Evolutionary conservation across 257 asterid species (phyloP).

Genomic region (Phtheirospermum japonicum): DNA sequence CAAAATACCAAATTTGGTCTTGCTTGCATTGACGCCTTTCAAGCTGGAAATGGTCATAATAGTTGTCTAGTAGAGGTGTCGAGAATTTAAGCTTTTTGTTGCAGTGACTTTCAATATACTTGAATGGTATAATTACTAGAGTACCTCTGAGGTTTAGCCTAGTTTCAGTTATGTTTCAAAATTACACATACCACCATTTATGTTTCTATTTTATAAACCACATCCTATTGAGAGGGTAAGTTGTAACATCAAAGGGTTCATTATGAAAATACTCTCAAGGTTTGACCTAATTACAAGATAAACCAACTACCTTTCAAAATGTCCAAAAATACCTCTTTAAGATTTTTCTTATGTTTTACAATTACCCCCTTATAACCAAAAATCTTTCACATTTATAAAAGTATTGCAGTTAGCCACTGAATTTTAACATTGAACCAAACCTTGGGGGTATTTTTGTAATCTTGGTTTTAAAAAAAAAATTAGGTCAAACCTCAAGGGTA

Average conservation of each 20-base stretch:
- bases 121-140: neutral
- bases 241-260: neutral
- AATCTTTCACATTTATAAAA: neutral
- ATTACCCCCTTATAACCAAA: neutral
- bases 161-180: neutral
- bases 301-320: neutral
- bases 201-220: neutral
- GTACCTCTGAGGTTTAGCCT: neutral
- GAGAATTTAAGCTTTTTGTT: neutral
- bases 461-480: too few species aligned
- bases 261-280: neutral
- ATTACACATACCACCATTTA: neutral
- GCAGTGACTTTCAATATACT: neutral
- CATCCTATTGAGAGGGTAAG: neutral
- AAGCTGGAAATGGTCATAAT: neutral
- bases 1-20: neutral
- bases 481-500: too few species aligned
- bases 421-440: neutral
- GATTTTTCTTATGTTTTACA: neutral
- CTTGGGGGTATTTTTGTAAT: too few species aligned
- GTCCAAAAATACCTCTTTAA: neutral
- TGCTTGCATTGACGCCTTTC: neutral
- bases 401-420: neutral
- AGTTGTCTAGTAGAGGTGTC: neutral
- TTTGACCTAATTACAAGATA: neutral